A percentile compares a stretch with the other conserved stretches of the same genome.
phyloP scores from a whole-genome alignment of 768 basidiomycete genomes.

The Cystobasidiopsis lactophilus region DNA sequence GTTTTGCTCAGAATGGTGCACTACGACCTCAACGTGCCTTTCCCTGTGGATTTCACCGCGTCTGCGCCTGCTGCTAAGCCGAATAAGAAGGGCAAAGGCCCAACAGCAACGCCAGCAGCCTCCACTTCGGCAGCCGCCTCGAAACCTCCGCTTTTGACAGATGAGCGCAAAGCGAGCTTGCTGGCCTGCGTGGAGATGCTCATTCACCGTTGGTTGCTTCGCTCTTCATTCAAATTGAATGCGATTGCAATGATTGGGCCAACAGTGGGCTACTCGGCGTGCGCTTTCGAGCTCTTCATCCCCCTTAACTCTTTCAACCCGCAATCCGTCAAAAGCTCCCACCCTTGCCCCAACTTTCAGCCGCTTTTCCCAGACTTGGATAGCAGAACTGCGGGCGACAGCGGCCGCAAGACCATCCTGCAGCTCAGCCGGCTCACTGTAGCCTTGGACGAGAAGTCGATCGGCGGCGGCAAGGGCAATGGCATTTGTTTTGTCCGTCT shows the following conservation, averaged over 20 bases:
- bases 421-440: conserved; percentile 54
- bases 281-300: conserved; percentile 54
- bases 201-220: conserved; percentile 42
- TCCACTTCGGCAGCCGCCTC: neutral
- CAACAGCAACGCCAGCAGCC: conserved; percentile 6
- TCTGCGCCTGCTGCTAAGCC: neutral
- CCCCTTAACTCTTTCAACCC: conserved; percentile 43
- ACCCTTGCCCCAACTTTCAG: conserved; percentile 32
- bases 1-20: conserved; percentile 7
- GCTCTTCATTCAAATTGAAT: too few species aligned
- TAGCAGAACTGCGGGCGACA: conserved; percentile 28
- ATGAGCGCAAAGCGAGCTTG: conserved; percentile 1
- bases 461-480: conserved; percentile 63
- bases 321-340: conserved; percentile 23
- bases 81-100: conserved; percentile 9
- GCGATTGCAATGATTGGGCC: neutral
- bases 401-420: conserved; percentile 33
- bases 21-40: conserved; percentile 16
- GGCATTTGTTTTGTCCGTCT: conserved; percentile 39
- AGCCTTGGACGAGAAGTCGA: conserved; percentile 38
- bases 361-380: conserved; percentile 27
- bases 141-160: conserved; percentile 4
- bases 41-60: conserved; percentile 2
- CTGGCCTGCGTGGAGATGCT: conserved; percentile 34
- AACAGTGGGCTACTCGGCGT: conserved; percentile 66